A percentile compares a stretch with the other conserved stretches of the same genome.
Conservation (phyloP, 768 basidiomycete genomes). For the Cubamyces sp. region DNA sequence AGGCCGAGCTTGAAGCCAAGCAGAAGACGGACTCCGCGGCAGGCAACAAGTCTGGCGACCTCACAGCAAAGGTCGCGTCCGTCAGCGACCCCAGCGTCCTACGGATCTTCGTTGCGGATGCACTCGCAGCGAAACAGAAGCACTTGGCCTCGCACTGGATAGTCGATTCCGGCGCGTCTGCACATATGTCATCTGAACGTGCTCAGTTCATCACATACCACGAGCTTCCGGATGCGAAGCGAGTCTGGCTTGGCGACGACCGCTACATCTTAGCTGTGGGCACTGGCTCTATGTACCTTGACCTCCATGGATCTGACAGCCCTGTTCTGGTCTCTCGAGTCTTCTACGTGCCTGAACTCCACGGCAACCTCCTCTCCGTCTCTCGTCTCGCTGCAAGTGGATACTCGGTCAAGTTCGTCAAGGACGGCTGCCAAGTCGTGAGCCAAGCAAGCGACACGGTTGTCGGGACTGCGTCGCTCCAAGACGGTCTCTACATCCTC, state of each 20-base stretch:
- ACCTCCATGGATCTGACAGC: neutral
- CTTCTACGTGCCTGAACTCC: slow-evolving; percentile 28
- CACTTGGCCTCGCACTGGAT: slow-evolving; percentile 12
- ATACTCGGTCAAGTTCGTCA: slow-evolving; percentile 10
- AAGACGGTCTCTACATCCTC: slow-evolving; percentile 24
- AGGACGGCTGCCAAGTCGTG: slow-evolving; percentile 9
- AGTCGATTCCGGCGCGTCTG: slow-evolving; percentile 27
- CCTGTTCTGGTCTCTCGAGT: slow-evolving; percentile 15
- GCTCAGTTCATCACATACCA: slow-evolving; percentile 16
- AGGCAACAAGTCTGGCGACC: slow-evolving; percentile 1
- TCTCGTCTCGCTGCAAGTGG: slow-evolving; percentile 12
- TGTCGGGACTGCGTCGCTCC: slow-evolving; percentile 1
- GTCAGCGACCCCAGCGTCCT: neutral
- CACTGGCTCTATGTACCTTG: slow-evolving; percentile 12
- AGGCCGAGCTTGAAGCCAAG: slow-evolving; percentile 18
- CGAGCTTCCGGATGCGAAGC: neutral
- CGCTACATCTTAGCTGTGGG: slow-evolving; percentile 22
- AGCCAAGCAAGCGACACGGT: neutral
- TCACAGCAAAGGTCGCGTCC: slow-evolving; percentile 13
- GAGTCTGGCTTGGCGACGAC: slow-evolving; percentile 26
- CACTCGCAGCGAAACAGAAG: neutral
- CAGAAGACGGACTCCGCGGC: slow-evolving; percentile 9
- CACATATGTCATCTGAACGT: slow-evolving; percentile 22
- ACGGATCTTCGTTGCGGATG: slow-evolving; percentile 10
- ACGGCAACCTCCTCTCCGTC: slow-evolving; percentile 31